A percentile compares a stretch with the other conserved stretches of the same genome.
phyloP scores from a whole-genome alignment of 2,329 filamentous ascomycete species.

The Ustulina deusta region DNA sequence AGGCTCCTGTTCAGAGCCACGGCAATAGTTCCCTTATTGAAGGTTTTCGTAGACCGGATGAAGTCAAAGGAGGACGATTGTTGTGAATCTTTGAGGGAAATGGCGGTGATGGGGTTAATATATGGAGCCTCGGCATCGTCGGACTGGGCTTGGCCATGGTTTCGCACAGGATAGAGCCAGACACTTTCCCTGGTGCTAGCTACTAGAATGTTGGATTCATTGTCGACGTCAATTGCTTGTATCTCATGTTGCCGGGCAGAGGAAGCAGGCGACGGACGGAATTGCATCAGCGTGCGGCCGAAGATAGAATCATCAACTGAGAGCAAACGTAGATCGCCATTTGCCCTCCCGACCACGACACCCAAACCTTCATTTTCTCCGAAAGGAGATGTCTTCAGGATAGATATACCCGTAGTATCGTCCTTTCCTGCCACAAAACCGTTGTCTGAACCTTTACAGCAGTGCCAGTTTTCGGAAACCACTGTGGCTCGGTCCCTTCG shows the following conservation, averaged over 20 bases:
- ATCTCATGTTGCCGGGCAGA: conserved; percentile 49
- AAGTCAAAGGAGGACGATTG: conserved; percentile 44
- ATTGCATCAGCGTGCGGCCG: conserved; percentile 46
- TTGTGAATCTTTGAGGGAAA: conserved; percentile 41
- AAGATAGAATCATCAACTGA: conserved; percentile 54
- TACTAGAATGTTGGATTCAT: conserved; percentile 47
- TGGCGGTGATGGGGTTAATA: conserved; percentile 40
- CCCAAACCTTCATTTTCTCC: conserved; percentile 41
- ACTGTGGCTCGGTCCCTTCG: conserved; percentile 43
- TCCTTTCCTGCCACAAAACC: conserved; percentile 60
- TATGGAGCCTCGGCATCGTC: conserved; percentile 28
- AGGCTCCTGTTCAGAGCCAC: conserved; percentile 58
- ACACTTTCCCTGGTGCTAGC: conserved; percentile 53
- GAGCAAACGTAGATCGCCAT: conserved; percentile 61
- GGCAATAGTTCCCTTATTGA: conserved; percentile 59
- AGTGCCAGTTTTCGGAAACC: conserved; percentile 53
- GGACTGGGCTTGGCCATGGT: conserved; percentile 23
- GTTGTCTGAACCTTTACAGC: conserved; percentile 53
- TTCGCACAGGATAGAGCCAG: conserved; percentile 51
- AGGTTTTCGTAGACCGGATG: conserved; percentile 58
- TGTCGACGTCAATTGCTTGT: conserved; percentile 53
- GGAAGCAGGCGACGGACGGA: conserved; percentile 30
- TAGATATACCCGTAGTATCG: conserved; percentile 62
- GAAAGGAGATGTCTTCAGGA: conserved; percentile 54
- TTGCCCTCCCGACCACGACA: conserved; percentile 63